Evolutionary conservation across 805 yeast genomes (phyloP).

Genomic region (Candida chilensis): DNA sequence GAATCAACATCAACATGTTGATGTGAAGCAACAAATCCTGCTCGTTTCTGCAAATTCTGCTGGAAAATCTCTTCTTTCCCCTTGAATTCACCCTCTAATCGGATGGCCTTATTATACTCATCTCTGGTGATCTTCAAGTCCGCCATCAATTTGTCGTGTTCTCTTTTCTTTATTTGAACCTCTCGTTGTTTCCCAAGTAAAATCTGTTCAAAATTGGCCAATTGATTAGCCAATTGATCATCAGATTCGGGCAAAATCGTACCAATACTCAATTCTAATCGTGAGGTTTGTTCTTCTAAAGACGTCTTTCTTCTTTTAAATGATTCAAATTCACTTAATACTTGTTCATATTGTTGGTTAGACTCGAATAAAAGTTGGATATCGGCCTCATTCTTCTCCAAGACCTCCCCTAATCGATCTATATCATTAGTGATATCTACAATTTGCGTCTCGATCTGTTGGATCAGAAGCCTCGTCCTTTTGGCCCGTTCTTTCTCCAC

Average conservation of each 20-base stretch:
- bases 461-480: conserved; percentile 39
- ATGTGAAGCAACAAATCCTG: conserved; percentile 3
- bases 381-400: conserved; percentile 45
- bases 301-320: conserved; percentile 37
- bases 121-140: conserved; percentile 15
- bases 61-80: conserved; percentile 31
- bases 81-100: conserved; percentile 47
- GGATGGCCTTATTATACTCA: conserved; percentile 23
- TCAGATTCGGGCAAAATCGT: conserved; percentile 32
- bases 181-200: conserved; percentile 13
- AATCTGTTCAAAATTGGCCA: conserved; percentile 29
- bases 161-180: conserved; percentile 11
- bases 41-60: conserved; percentile 3
- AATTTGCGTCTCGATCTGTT: conserved; percentile 31
- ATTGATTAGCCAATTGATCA: conserved; percentile 24
- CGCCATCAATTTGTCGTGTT: conserved; percentile 10
- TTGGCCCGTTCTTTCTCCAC: conserved; percentile 68
- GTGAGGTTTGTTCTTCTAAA: conserved; percentile 37
- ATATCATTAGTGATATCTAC: conserved; percentile 39
- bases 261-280: conserved; percentile 40
- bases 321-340: conserved; percentile 54
- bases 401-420: conserved; percentile 33
- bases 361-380: conserved; percentile 60
- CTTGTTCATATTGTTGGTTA: conserved; percentile 75
- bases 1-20: no score